Base-by-base conservation (phyloP, 2,329 filamentous ascomycete species). In the Phaeosphaeria sp. region DNA sequence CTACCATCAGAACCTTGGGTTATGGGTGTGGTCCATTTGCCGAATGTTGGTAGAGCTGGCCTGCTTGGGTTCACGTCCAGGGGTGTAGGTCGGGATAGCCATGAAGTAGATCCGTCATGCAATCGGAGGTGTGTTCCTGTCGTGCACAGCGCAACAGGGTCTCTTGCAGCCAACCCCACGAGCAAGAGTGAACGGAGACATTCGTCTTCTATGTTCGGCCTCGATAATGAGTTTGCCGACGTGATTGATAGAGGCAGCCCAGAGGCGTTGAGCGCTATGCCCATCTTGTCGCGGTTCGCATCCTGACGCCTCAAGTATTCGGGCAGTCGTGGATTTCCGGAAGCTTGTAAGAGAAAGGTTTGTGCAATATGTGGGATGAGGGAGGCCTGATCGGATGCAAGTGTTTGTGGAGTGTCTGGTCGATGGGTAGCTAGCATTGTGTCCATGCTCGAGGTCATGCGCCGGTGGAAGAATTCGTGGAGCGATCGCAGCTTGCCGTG, bases 241-340 rank as follows among this genome's bases (percentile, higher is more conserved):
- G 69, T 72, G 1, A 80, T 59, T 3, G 72, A 72, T 25, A 81
- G 58, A 7, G 79, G 79, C 23, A 77, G 69, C 15, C 76, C 74
- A 55, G 77, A 75, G 10, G 74, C 73, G 50, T 77, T 80, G 10
- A 81, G 64, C 18, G 77, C 75, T 56, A 81, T 80, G 18, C 74
- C 74, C 1, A 76, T 74, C 59, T 79, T 79, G 66, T 81, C 79
- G 51, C 79, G 77, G 48, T 79, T 76, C 5, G 79, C 79, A 55
- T 80, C 77, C 3, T 79, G 72, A 30, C 73, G 67, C 27, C 78
- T 66, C 42, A 79, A 67, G 53, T 76, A 73, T 39, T 74, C 73
- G 22, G 79, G 77, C 33, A 81, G 64, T 21, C 72, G 66, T 44
- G 78, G 78, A 50, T 80, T 78, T 5, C 79, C 79, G n/a, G 77